Conservation (phyloP, 1,284 basidiomycete species). For the Sporisorium graminicola region DNA sequence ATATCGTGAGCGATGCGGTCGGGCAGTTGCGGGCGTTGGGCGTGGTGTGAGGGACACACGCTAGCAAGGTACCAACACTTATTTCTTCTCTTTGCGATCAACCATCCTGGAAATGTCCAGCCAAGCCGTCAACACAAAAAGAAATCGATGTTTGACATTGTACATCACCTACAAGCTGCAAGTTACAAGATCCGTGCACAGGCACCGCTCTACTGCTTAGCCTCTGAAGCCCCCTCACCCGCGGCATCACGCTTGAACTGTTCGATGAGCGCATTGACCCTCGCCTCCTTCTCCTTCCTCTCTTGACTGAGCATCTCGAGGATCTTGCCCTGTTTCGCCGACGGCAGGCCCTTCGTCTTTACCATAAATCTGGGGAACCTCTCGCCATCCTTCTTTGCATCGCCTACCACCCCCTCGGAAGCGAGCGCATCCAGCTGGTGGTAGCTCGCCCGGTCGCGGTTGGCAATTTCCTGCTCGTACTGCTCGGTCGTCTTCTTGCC, state of each 20-base stretch:
- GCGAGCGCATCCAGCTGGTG: conserved; percentile 27
- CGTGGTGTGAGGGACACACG: neutral
- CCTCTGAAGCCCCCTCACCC: neutral
- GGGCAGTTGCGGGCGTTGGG: neutral
- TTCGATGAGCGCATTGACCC: conserved; percentile 41
- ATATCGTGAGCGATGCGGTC: conserved; percentile 13
- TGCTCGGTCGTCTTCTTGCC: conserved; percentile 42
- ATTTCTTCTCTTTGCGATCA: neutral
- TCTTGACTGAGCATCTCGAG: conserved; percentile 46
- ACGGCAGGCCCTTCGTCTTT: conserved; percentile 49
- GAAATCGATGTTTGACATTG: neutral
- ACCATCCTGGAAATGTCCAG: neutral
- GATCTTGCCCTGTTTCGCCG: conserved; percentile 60
- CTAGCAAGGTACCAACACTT: too few relatives aligned
- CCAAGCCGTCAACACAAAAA: neutral
- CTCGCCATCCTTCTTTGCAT: conserved; percentile 7
- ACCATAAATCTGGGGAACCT: conserved; percentile 44
- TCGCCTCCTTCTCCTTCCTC: conserved; percentile 52
- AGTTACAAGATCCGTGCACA: too few relatives aligned
- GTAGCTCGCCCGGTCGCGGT: conserved; percentile 15
- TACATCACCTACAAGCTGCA: too few relatives aligned
- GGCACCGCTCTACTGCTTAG: neutral
- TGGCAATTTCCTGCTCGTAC: conserved; percentile 41
- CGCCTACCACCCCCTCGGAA: conserved; percentile 13
- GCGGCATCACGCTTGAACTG: conserved; percentile 40